phyloP scores from a whole-genome alignment of 768 basidiomycete genomes.

The Jaapia argillacea region DNA sequence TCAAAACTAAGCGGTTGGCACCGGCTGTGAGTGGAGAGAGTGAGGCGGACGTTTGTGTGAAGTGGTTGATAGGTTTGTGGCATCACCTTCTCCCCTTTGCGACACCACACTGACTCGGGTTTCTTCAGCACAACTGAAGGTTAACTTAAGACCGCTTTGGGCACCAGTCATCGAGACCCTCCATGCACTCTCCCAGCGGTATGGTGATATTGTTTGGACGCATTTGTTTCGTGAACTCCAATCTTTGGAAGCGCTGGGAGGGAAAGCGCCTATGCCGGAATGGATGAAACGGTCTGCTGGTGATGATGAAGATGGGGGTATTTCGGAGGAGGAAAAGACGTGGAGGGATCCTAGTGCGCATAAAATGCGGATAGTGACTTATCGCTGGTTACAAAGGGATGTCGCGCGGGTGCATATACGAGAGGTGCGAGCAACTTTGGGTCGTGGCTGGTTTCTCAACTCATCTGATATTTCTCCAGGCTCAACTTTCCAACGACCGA shows the following conservation, averaged over 20 bases:
- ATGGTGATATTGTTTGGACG: slow-evolving; percentile 65
- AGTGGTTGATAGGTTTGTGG: slow-evolving; percentile 65
- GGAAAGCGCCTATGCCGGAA: slow-evolving; percentile 7
- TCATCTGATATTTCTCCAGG: too few relatives aligned
- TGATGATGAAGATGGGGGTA: slow-evolving; percentile 15
- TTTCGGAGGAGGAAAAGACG: slow-evolving; percentile 59
- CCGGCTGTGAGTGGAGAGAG: slow-evolving; percentile 37
- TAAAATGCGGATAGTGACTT: slow-evolving; percentile 39
- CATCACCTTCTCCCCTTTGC: background rate
- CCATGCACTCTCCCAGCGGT: slow-evolving; percentile 37
- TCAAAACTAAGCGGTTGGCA: slow-evolving; percentile 51
- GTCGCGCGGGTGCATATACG: slow-evolving; percentile 22
- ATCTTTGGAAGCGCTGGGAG: slow-evolving; percentile 12
- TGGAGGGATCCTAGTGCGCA: slow-evolving; percentile 74
- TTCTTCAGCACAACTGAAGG: slow-evolving; percentile 76
- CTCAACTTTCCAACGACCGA: slow-evolving; percentile 35
- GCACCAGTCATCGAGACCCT: slow-evolving; percentile 67
- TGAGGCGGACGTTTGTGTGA: slow-evolving; percentile 51
- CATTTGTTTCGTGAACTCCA: slow-evolving; percentile 57
- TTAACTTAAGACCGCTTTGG: slow-evolving; percentile 89
- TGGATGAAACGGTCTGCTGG: slow-evolving; percentile 17
- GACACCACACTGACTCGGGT: background rate
- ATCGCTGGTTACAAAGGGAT: slow-evolving; percentile 32
- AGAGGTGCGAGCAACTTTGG: slow-evolving; percentile 17
- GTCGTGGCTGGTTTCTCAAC: background rate